Base-by-base conservation (phyloP, 169 alveolate genomes). In the Eimeria sp. region DNA sequence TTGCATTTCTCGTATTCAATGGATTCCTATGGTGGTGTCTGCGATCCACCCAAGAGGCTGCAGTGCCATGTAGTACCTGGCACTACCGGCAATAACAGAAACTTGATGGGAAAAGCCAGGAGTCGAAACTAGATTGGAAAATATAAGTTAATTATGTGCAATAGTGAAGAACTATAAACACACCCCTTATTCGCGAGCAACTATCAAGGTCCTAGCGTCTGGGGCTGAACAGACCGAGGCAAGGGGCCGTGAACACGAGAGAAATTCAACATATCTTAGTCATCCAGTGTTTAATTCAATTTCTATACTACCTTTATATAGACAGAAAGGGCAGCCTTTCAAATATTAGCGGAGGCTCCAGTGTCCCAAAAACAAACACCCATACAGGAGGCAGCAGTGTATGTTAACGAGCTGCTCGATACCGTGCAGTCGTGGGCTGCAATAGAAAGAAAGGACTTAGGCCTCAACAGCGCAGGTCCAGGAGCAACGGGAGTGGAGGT, bases 151-250 rank as follows among this genome's bases (percentile, higher is more conserved):
- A 71, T 33, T 33, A 33, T 37, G 18, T 68, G 2, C 8, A 10
- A n/a, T 27, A n/a, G 77, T 27, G 77, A 68, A 9, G 1, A 33
- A 37, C 54, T 13, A 71, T 71, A 71, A 37, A 37, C 27, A 71
- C n/a, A 33, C 54, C 10, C 54, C 14, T 14, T 0, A 0, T 14
- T 10, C 4, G 46, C 77, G 20, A 6, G 14, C 54, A 3, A 46
- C 76, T 20, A 66, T 27, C 52, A 71, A 71, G 80, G 80, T 71
- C 80, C 80, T 71, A 11, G n/a, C 80, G 10, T 6, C 77, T n/a
- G 80, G 80, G 80, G 80, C 80, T 33, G 52, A 54, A 71, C 80
- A 54, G 54, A 37, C 80, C 80, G n/a, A 71, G 80, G 54, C n/a
- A 11, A n/a, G 43, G 76, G 76, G 46, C 76, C 80, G 54, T 2